A percentile compares a stretch with the other conserved stretches of the same genome.
Evolutionary conservation across 2,329 filamentous ascomycete genomes (phyloP).

Genomic region (Gliomastix tumulicola): DNA sequence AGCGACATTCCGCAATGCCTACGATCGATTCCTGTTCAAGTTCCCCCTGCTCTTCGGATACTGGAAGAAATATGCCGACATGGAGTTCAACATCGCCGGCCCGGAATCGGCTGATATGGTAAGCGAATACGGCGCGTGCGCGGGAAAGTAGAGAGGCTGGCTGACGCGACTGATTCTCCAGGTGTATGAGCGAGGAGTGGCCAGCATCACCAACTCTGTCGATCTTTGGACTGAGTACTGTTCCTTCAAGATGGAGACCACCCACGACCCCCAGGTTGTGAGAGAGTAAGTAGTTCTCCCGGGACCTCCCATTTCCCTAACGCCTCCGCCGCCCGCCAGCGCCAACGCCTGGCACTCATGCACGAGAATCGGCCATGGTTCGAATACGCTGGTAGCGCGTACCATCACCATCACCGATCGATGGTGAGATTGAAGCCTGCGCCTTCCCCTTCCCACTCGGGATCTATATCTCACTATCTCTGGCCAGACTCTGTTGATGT

Average conservation of each 20-base stretch:
- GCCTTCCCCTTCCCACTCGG: slow-evolving; percentile 37
- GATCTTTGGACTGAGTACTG: slow-evolving; percentile 98
- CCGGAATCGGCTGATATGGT: slow-evolving; percentile 98
- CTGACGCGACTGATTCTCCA: slow-evolving; percentile 22
- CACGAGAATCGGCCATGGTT: no score
- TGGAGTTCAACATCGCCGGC: slow-evolving; percentile 94
- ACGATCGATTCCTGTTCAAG: slow-evolving; percentile 88
- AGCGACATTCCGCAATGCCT: slow-evolving; percentile 76
- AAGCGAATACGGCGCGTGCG: no score
- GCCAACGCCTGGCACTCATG: no score
- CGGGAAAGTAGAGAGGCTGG: no score
- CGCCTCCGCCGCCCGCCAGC: no score
- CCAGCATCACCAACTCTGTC: slow-evolving; percentile 87
- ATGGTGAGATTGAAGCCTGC: slow-evolving; percentile 56
- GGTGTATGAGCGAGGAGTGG: slow-evolving; percentile 93
- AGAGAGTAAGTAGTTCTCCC: slow-evolving; percentile 90
- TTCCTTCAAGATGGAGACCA: slow-evolving; percentile 95
- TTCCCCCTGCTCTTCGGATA: slow-evolving; percentile 96
- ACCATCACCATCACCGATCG: slow-evolving; percentile 45
- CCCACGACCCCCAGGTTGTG: slow-evolving; percentile 88
- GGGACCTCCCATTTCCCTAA: no score
- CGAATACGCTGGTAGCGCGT: slow-evolving; percentile 67
- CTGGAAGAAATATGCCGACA: slow-evolving; percentile 99
- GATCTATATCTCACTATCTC: slow-evolving; percentile 59
- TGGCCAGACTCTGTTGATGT: slow-evolving; percentile 52